These are phyloP conservation scores for Hyaloperonospora arabidopsidis DNA, from an alignment of 352 stramenopile genomes.

Conservation along the genomic window DNA sequence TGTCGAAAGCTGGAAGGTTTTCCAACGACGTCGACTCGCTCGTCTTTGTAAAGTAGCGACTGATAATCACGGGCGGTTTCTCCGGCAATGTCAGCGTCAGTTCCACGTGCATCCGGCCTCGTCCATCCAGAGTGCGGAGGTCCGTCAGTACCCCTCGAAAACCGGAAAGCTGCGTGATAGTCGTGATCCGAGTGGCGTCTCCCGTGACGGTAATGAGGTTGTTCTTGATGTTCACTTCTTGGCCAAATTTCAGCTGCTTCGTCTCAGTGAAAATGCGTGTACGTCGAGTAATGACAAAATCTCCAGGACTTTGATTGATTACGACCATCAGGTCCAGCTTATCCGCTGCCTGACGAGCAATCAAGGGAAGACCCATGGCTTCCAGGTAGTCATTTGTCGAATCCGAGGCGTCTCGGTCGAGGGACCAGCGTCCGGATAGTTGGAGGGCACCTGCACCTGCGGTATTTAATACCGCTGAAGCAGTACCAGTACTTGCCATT, in stretches of 20 bases:
- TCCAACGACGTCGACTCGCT: conserved; percentile 83
- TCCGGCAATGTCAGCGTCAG: conserved; percentile 69
- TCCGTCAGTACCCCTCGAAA: conserved; percentile 74
- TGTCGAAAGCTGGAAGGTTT: conserved; percentile 82
- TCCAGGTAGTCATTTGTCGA: conserved; percentile 87
- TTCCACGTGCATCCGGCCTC: conserved; percentile 77
- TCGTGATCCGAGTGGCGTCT: conserved; percentile 63
- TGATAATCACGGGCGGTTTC: conserved; percentile 68
- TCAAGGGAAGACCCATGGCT: conserved; percentile 80
- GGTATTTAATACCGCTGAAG: conserved; percentile 48
- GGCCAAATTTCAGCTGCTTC: conserved; percentile 80
- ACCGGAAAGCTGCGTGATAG: conserved; percentile 70
- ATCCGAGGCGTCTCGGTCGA: conserved; percentile 83
- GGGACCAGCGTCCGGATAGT: conserved; percentile 75
- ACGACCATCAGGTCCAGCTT: conserved; percentile 87
- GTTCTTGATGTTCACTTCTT: conserved; percentile 84
- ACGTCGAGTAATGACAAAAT: conserved; percentile 82
- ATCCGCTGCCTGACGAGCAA: conserved; percentile 78
- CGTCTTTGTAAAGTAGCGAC: conserved; percentile 83
- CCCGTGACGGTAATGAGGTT: conserved; percentile 82
- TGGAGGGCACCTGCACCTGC: conserved; percentile 69
- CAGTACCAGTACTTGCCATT: conserved; percentile 19
- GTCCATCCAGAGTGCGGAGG: conserved; percentile 61
- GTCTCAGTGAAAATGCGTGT: conserved; percentile 88
- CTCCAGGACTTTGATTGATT: conserved; percentile 73